phyloP scores from a whole-genome alignment of 2,329 filamentous ascomycete species.

The Exserohilum turcica region DNA sequence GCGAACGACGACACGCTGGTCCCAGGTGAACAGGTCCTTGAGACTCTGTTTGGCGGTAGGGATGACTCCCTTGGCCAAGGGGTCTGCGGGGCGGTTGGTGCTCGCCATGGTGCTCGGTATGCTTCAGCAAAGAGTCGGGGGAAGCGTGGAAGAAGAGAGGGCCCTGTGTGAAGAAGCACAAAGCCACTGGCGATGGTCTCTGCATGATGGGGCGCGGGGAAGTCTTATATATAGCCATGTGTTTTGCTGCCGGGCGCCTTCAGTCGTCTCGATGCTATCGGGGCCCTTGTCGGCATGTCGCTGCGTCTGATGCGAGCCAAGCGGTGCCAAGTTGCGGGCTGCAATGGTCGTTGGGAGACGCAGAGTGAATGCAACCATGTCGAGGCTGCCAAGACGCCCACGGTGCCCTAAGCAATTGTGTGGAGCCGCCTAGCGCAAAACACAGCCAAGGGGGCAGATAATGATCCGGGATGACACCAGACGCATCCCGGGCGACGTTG shows the following conservation, averaged over 20 bases:
- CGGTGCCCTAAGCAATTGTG: constrained; percentile 34
- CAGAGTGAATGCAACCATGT: constrained; percentile 30
- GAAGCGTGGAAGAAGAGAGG: constrained; percentile 7
- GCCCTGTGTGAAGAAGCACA: constrained; percentile 17
- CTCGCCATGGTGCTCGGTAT: constrained; percentile 33
- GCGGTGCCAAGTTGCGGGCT: constrained; percentile 38
- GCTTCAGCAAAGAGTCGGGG: constrained; percentile 8
- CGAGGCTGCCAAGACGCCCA: constrained; percentile 31
- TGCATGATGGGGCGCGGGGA: constrained; percentile 6
- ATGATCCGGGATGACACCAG: constrained; percentile 16
- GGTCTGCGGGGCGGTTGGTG: constrained; percentile 63
- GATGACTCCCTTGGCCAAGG: constrained; percentile 67
- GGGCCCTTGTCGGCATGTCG: constrained; percentile 25
- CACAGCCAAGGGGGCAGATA: constrained; percentile 27
- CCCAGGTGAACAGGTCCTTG: constrained; percentile 72
- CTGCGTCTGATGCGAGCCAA: constrained; percentile 37
- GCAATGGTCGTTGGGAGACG: constrained; percentile 24
- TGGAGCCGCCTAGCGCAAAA: constrained; percentile 15
- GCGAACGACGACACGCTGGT: constrained; percentile 70
- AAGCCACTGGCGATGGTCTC: constrained; percentile 24
- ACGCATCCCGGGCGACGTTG: constrained; percentile 27
- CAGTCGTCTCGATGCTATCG: constrained; percentile 21
- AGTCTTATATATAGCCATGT: constrained; percentile 27
- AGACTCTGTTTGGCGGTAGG: constrained; percentile 69
- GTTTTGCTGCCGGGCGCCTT: constrained; percentile 12